Conservation (phyloP, 2,329 filamentous ascomycete species). For the Tolypocladium paradoxum region DNA sequence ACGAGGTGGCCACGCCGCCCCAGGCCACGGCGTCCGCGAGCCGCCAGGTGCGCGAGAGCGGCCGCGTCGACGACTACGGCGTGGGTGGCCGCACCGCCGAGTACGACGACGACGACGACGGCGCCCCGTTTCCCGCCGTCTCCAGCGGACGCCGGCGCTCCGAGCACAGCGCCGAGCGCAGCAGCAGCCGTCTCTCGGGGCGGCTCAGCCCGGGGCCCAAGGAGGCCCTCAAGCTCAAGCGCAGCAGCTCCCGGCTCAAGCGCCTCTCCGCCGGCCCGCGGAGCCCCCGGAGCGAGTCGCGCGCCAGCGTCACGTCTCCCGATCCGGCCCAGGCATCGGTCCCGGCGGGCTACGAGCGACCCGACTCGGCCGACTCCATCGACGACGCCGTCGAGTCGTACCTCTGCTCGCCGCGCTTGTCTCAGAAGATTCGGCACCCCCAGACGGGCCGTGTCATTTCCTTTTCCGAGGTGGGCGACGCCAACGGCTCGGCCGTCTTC, state of each 20-base stretch:
- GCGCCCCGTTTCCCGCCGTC: slow-evolving; percentile 59
- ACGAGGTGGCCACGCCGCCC: slow-evolving; percentile 11
- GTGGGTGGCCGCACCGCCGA: slow-evolving; percentile 14
- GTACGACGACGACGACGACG: slow-evolving; percentile 41
- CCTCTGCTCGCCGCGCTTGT: slow-evolving; percentile 70
- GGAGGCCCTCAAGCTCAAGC: slow-evolving; percentile 36
- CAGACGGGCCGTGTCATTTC: slow-evolving; percentile 81
- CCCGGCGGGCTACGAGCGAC: slow-evolving; percentile 56
- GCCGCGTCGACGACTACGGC: slow-evolving; percentile 6
- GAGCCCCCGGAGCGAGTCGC: slow-evolving; percentile 30
- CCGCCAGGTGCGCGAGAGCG: no score
- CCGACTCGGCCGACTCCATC: slow-evolving; percentile 72
- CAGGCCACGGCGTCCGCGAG: slow-evolving; percentile 1
- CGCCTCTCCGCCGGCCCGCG: slow-evolving; percentile 40
- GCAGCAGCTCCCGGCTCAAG: slow-evolving; percentile 48
- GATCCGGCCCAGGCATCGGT: slow-evolving; percentile 16
- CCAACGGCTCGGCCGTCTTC: slow-evolving; percentile 83
- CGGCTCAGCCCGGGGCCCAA: slow-evolving; percentile 36
- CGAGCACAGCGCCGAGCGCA: slow-evolving; percentile 35
- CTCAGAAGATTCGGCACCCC: slow-evolving; percentile 78
- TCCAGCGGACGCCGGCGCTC: slow-evolving; percentile 47
- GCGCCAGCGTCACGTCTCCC: slow-evolving; percentile 13
- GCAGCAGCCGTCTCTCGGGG: slow-evolving; percentile 33
- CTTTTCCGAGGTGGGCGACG: slow-evolving; percentile 93
- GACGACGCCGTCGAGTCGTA: slow-evolving; percentile 83